Percentiles rank a stretch among this genome's conserved stretches.
phyloP scores from a whole-genome alignment of 2,329 filamentous ascomycete species.

The Colletotrichum chlorophyti region DNA sequence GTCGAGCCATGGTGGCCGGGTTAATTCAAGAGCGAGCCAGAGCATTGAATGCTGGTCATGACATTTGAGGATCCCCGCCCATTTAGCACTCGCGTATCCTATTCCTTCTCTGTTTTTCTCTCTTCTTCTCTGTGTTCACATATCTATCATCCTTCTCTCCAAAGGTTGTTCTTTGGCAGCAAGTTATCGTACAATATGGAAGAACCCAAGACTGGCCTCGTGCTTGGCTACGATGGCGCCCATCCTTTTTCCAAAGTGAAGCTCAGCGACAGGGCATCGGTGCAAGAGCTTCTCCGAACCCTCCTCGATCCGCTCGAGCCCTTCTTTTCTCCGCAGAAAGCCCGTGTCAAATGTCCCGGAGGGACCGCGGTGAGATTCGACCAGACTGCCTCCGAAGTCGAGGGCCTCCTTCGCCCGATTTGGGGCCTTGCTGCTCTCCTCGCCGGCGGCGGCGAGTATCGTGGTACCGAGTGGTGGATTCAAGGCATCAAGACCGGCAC shows the following conservation, averaged over 20 bases:
- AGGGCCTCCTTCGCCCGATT: conserved; percentile 76
- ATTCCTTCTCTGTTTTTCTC: background rate
- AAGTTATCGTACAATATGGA: conserved; percentile 4
- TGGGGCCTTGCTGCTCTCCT: conserved; percentile 78
- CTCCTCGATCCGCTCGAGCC: conserved; percentile 75
- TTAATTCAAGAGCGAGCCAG: conserved; percentile 22
- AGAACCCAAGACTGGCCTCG: conserved; percentile 30
- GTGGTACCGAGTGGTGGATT: conserved; percentile 70
- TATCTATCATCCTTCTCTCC: background rate
- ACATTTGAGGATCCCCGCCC: background rate
- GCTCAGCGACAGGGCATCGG: conserved; percentile 57
- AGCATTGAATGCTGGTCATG: conserved; percentile 7
- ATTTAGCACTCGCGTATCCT: no score
- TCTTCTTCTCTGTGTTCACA: background rate
- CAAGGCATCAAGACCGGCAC: conserved; percentile 75
- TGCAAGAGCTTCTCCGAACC: conserved; percentile 66
- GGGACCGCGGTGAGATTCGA: conserved; percentile 80
- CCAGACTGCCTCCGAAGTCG: conserved; percentile 77
- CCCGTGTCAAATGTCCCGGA: conserved; percentile 71
- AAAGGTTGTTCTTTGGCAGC: background rate
- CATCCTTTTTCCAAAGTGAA: conserved; percentile 63
- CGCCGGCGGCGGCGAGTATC: conserved; percentile 71
- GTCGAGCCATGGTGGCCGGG: conserved; percentile 8
- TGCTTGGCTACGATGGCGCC: conserved; percentile 58
- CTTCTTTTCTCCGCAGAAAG: conserved; percentile 73